Base-by-base conservation (phyloP, 805 yeast species). In the Saturnispora bothae region DNA sequence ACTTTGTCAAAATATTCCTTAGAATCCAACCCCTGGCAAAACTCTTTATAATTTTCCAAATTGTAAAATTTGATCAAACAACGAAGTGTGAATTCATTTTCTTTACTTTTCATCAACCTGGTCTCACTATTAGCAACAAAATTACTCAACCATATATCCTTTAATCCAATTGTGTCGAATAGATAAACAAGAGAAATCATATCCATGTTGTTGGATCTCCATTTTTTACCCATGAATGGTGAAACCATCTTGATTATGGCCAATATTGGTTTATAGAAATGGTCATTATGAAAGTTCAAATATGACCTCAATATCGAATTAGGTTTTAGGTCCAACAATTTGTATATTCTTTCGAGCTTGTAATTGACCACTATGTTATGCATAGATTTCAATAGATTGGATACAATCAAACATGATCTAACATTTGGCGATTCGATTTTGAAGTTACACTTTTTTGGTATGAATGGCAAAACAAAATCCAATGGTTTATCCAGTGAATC, bases 161-260 rank as follows among this genome's bases (percentile, higher is more conserved):
- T 69, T 34, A 89, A 57, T 14, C 77, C 73, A 28, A 86, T 63
- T 48, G 76, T 73, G 49, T 83, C 73, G 52, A 85, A 77, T 20
- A 92, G 55, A 50, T 82, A 89, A 3, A 89, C 86, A 43, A 83
- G 78, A 0, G 96, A 84, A 4, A 89, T 83, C 33, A 92, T 65
- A 47, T 88, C 96, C 96, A 92, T 89, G 54, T 89, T 92, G 45
- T 77, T 73, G 12, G 86, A 73, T 48, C 86, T 78, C 98, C 98
- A 89, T 57, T 88, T 86, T 43, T 92, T 76, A 15, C 96, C 96
- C 50, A 84, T 88, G 59, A 80, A 84, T 0, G 96, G 95, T 1
- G 86, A 77, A 36, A 86, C 68, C 44, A 82, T 77, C 54, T 83
- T 86, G 43, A 88, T 64, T 1, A 83, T 69, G 50, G 77, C 78